These are phyloP conservation scores for Obelidium mucronatum DNA, from an alignment of 192 early-diverging fungal species.

Conservation along the genomic window DNA sequence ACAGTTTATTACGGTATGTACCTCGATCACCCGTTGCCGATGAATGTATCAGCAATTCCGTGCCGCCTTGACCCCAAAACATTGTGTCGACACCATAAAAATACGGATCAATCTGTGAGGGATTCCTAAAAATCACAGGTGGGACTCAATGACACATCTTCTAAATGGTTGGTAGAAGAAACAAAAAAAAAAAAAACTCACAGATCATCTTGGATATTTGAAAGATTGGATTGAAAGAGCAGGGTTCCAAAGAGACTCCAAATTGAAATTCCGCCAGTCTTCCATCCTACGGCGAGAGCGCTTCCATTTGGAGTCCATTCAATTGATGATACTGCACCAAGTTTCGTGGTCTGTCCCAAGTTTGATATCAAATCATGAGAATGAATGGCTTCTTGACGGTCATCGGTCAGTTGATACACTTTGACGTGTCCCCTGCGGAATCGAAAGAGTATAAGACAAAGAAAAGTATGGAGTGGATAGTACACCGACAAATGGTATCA, in stretches of 20 bases:
- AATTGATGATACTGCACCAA: conserved; percentile 59
- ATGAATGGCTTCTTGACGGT: conserved; percentile 47
- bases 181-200: too few relatives aligned
- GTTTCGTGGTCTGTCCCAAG: conserved; percentile 2
- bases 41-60: conserved; percentile 73
- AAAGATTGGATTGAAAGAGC: conserved; percentile 61
- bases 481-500: too few relatives aligned
- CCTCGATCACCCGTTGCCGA: too few relatives aligned
- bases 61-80: conserved; percentile 71
- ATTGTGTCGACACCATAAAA: conserved; percentile 16
- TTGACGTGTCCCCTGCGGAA: conserved; percentile 54
- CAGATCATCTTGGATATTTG: conserved; percentile 46
- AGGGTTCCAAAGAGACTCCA: conserved; percentile 83
- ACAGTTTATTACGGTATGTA: too few relatives aligned
- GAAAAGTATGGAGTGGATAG: too few relatives aligned
- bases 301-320: conserved; percentile 78
- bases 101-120: background rate
- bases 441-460: background rate
- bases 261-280: conserved; percentile 67
- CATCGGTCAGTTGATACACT: conserved; percentile 62
- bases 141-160: background rate
- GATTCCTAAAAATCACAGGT: background rate
- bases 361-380: conserved; percentile 58
- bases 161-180: too few relatives aligned
- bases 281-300: conserved; percentile 75